Conservation (phyloP, 495 filamentous ascomycete species). For the Aspergillus nanangensis region DNA sequence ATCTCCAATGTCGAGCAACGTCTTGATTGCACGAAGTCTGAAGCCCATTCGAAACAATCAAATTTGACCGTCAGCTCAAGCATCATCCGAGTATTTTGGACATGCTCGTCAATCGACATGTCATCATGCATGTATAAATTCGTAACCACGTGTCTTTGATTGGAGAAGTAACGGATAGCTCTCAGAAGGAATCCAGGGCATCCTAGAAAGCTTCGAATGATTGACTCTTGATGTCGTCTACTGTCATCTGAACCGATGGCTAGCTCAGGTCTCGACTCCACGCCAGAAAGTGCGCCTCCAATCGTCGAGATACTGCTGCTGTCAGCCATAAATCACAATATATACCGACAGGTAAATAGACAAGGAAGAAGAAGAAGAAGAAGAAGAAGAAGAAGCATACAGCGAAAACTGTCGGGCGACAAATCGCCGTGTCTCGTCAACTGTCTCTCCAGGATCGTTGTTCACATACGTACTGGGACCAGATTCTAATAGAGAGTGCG, state of each 20-base stretch:
- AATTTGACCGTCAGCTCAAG: conserved; percentile 12
- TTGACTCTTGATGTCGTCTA: conserved; percentile 15
- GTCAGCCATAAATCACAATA: not conserved
- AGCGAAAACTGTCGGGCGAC: conserved; percentile 26
- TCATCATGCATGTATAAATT: not conserved
- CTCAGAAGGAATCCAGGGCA: conserved; percentile 18
- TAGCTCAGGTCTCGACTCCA: conserved; percentile 14
- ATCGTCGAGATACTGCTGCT: conserved; percentile 25
- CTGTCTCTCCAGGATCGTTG: conserved; percentile 26
- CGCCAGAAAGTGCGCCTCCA: conserved; percentile 34
- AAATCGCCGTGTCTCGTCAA: conserved; percentile 23
- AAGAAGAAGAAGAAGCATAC: conserved; percentile 11
- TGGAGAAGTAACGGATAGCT: conserved; percentile 20
- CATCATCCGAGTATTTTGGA: conserved; percentile 4
- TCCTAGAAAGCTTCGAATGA: conserved; percentile 19
- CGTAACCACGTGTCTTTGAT: conserved; percentile 9
- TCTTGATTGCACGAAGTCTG: conserved; percentile 21
- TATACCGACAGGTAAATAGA: not conserved
- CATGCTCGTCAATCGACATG: not conserved
- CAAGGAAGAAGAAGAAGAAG: not conserved
- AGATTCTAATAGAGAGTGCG: conserved; percentile 4
- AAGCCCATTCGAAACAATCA: conserved; percentile 16
- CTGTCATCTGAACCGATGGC: conserved; percentile 1
- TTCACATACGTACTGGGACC: conserved; percentile 28
- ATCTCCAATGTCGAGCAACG: conserved; percentile 17